phyloP scores from a whole-genome alignment of 2,329 filamentous ascomycete genomes.

The Colletotrichum higginsianum region DNA sequence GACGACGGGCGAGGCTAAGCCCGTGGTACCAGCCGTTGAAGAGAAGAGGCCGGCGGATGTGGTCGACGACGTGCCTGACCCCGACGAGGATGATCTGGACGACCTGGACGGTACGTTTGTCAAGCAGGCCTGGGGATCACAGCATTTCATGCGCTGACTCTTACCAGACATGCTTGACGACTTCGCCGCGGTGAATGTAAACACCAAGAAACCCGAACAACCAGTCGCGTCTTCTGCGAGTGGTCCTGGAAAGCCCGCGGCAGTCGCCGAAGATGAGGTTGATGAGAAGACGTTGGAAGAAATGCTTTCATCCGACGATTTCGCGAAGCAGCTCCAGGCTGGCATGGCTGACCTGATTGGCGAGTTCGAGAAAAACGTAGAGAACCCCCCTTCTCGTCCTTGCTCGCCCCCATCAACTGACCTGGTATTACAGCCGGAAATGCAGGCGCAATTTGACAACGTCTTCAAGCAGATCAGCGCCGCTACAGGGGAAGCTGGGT shows the following conservation, averaged over 20 bases:
- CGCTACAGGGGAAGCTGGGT: slow-evolving; percentile 54
- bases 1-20: slow-evolving; percentile 43
- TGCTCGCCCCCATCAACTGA: not conserved
- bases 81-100: slow-evolving; percentile 92
- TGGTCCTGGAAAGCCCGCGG: slow-evolving; percentile 45
- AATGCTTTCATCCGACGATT: slow-evolving; percentile 78
- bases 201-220: slow-evolving; percentile 57
- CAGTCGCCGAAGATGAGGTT: slow-evolving; percentile 43
- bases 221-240: slow-evolving; percentile 39
- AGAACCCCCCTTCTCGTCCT: not conserved
- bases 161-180: slow-evolving; percentile 88
- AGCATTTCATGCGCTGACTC: slow-evolving; percentile 11
- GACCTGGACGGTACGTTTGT: slow-evolving; percentile 84
- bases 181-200: slow-evolving; percentile 78
- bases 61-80: slow-evolving; percentile 80
- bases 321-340: slow-evolving; percentile 87
- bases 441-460: slow-evolving; percentile 84
- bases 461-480: slow-evolving; percentile 81
- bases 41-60: slow-evolving; percentile 47
- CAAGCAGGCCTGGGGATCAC: not conserved
- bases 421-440: slow-evolving; percentile 68
- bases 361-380: slow-evolving; percentile 69
- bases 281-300: slow-evolving; percentile 54
- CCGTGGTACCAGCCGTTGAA: slow-evolving; percentile 40
- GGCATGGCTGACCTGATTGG: slow-evolving; percentile 90